Evolutionary conservation across 192 early-diverging fungal species (phyloP).

Genomic region (Jimgerdemannia lactiflua): DNA sequence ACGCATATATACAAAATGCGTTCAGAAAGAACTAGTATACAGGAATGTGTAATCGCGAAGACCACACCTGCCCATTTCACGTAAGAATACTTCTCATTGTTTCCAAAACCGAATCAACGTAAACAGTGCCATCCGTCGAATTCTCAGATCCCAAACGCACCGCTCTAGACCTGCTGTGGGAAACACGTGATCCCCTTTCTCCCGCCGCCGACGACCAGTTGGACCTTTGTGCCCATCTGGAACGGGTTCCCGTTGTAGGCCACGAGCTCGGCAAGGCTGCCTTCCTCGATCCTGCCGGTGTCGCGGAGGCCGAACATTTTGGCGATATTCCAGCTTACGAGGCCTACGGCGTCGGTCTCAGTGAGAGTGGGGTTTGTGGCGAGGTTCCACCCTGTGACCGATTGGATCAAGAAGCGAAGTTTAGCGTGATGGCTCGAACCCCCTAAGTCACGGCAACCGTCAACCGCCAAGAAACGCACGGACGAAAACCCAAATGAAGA

Average conservation of each 20-base stretch:
- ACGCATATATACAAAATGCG: no score
- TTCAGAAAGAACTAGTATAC: no score
- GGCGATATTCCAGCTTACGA: slow-evolving; percentile 75
- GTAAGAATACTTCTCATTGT: no score
- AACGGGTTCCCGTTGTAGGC: slow-evolving; percentile 67
- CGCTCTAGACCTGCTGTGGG: slow-evolving; percentile 3
- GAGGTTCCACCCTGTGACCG: slow-evolving; percentile 27
- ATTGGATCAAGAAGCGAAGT: neutral
- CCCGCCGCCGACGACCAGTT: slow-evolving; percentile 59
- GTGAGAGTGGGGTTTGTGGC: slow-evolving; percentile 31
- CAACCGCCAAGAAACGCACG: neutral
- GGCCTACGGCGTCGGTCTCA: slow-evolving; percentile 62
- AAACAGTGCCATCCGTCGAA: no score
- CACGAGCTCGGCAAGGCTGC: slow-evolving; percentile 49
- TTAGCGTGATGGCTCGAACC: no score
- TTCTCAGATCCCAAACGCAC: no score
- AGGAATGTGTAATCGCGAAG: no score
- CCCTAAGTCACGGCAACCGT: no score
- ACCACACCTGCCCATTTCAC: no score
- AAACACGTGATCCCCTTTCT: slow-evolving; percentile 10
- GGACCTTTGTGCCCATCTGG: slow-evolving; percentile 57
- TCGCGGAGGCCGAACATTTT: slow-evolving; percentile 55
- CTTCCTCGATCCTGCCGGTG: slow-evolving; percentile 15
- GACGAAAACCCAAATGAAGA: no score
- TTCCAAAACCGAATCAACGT: no score